Evolutionary conservation across 805 yeast species (phyloP).

Genomic region (Pichia californica): DNA sequence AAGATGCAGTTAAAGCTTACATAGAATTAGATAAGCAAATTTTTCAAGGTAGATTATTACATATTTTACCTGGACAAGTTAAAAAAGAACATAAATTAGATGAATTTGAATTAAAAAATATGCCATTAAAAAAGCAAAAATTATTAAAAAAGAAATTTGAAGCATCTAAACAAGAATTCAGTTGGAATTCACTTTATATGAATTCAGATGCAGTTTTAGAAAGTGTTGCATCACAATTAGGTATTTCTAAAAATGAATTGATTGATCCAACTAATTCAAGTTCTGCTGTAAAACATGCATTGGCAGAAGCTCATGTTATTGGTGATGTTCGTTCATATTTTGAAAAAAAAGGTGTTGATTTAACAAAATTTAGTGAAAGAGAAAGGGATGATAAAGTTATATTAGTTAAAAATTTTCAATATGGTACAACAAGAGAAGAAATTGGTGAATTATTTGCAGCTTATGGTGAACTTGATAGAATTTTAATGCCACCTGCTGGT

Average conservation of each 20-base stretch:
- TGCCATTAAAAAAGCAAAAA: slow-evolving; percentile 87
- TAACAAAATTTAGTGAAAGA: slow-evolving; percentile 57
- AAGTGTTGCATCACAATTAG: slow-evolving; percentile 79
- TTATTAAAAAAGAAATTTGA: slow-evolving; percentile 77
- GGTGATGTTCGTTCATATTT: slow-evolving; percentile 86
- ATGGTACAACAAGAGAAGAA: slow-evolving; percentile 75
- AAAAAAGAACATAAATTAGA: slow-evolving; percentile 80
- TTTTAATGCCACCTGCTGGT: slow-evolving; percentile 93
- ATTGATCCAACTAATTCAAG: slow-evolving; percentile 81
- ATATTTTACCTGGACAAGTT: slow-evolving; percentile 77
- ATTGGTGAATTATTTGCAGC: slow-evolving; percentile 74
- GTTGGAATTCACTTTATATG: slow-evolving; percentile 93
- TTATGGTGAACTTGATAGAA: slow-evolving; percentile 71
- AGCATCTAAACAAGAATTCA: slow-evolving; percentile 81
- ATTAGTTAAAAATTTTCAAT: slow-evolving; percentile 85
- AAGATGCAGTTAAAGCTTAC: slow-evolving; percentile 74
- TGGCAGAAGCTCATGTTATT: slow-evolving; percentile 94
- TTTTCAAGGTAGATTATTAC: slow-evolving; percentile 90
- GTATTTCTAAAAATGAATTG: slow-evolving; percentile 74
- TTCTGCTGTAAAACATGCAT: slow-evolving; percentile 93
- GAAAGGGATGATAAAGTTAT: slow-evolving; percentile 78
- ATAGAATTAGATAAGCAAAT: slow-evolving; percentile 73
- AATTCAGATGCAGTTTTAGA: slow-evolving; percentile 88
- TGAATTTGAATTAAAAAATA: slow-evolving; percentile 83
- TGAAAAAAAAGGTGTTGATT: slow-evolving; percentile 78